Evolutionary conservation across 139 green algal genomes (phyloP).

Genomic region (Tetraselmis chui): DNA sequence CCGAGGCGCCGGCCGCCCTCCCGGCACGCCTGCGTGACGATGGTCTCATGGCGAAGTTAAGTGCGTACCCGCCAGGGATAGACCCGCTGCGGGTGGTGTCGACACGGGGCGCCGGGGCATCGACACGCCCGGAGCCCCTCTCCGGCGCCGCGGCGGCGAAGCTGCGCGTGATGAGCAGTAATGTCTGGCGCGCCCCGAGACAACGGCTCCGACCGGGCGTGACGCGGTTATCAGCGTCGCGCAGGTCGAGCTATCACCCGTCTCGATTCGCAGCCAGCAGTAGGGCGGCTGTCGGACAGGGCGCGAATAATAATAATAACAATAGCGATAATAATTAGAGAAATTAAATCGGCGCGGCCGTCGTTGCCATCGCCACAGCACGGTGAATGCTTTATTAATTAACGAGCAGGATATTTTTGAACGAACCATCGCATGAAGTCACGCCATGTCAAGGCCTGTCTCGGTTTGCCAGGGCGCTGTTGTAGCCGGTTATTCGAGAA

Average conservation of each 20-base stretch:
- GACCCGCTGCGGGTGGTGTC: background rate
- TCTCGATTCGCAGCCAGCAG: background rate
- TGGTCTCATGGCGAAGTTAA: background rate
- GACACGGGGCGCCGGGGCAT: no score
- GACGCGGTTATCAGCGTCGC: background rate
- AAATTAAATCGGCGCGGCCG: no score
- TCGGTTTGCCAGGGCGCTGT: no score
- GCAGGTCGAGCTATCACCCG: background rate
- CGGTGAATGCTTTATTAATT: no score
- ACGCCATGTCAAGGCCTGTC: no score
- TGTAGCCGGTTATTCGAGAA: no score
- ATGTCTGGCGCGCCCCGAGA: background rate
- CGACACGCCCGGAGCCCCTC: background rate
- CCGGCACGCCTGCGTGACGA: background rate
- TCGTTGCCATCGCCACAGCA: no score
- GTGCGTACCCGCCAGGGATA: background rate
- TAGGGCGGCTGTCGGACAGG: no score
- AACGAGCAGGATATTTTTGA: no score
- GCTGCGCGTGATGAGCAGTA: background rate
- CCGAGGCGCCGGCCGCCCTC: background rate
- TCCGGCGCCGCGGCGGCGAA: background rate
- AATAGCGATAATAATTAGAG: no score
- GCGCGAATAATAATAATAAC: no score
- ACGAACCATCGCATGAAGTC: no score
- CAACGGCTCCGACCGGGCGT: background rate